phyloP scores from a whole-genome alignment of 139 green algal genomes.

The Pleodorina starrii region DNA sequence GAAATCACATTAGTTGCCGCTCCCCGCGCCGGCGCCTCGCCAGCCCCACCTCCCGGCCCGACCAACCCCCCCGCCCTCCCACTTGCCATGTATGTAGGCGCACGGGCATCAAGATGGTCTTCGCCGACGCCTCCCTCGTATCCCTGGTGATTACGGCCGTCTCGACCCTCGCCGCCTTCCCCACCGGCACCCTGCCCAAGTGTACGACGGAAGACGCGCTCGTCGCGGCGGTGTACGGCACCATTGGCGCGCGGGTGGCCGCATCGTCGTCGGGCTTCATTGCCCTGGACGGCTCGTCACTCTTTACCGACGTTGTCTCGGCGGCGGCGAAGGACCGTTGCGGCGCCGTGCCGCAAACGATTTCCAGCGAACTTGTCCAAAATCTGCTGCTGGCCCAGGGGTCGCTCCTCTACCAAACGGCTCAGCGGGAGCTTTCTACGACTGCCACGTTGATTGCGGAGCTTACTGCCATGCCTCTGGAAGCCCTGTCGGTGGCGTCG shows the following conservation, averaged over 20 bases:
- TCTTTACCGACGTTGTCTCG: neutral
- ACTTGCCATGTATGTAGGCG: no score
- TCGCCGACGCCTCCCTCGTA: neutral
- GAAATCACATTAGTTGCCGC: neutral
- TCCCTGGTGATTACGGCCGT: neutral
- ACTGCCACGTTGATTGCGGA: neutral
- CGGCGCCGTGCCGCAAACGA: neutral
- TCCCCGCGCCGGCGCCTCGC: neutral
- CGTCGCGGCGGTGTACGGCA: neutral
- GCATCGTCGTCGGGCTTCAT: neutral
- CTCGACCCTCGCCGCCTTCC: slow-evolving; percentile 4
- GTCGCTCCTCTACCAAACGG: neutral
- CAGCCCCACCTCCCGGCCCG: neutral
- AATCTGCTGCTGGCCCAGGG: neutral
- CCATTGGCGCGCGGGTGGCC: neutral
- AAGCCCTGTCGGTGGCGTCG: neutral
- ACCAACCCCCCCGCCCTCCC: no score
- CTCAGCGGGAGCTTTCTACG: neutral
- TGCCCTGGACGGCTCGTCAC: neutral
- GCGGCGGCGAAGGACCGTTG: neutral
- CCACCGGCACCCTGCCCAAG: neutral
- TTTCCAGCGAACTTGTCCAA: neutral
- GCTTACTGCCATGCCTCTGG: neutral
- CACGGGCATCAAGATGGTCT: neutral
- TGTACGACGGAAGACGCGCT: neutral